Conservation (phyloP, 2,329 filamentous ascomycete genomes). For the Penicillium glabrum region DNA sequence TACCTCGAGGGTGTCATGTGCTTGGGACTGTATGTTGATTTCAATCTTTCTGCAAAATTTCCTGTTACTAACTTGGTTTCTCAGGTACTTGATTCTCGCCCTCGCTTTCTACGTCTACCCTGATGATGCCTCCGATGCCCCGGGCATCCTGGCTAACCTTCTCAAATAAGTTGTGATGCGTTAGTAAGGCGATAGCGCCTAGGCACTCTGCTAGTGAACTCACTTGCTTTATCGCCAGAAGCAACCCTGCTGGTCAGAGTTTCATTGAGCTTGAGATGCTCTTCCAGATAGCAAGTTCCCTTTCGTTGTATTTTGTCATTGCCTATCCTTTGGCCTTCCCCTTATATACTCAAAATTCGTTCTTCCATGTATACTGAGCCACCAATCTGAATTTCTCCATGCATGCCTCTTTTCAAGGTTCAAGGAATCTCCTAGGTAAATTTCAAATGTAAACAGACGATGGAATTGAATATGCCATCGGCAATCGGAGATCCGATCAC, state of each 20-base stretch:
- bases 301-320: not conserved
- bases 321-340: not conserved
- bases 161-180: slow-evolving; percentile 7
- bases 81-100: slow-evolving; percentile 45
- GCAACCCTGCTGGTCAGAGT: not conserved
- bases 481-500: slow-evolving; percentile 29
- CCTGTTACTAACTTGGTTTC: not conserved
- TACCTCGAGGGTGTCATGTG: slow-evolving; percentile 80
- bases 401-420: not conserved
- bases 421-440: not conserved
- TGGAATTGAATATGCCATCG: not conserved
- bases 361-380: not conserved
- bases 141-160: slow-evolving; percentile 16
- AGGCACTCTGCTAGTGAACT: not conserved
- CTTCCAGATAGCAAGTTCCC: not conserved
- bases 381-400: not conserved
- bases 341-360: not conserved
- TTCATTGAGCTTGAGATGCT: not conserved
- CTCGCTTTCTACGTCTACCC: slow-evolving; percentile 52
- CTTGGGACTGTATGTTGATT: slow-evolving; percentile 50
- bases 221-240: not conserved
- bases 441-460: not conserved
- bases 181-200: not conserved
- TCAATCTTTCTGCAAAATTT: not conserved
- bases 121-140: slow-evolving; percentile 34